A percentile compares a stretch with the other conserved stretches of the same genome.
phyloP scores from a whole-genome alignment of 208 protist species.

The Trypanosoma melophagium region DNA sequence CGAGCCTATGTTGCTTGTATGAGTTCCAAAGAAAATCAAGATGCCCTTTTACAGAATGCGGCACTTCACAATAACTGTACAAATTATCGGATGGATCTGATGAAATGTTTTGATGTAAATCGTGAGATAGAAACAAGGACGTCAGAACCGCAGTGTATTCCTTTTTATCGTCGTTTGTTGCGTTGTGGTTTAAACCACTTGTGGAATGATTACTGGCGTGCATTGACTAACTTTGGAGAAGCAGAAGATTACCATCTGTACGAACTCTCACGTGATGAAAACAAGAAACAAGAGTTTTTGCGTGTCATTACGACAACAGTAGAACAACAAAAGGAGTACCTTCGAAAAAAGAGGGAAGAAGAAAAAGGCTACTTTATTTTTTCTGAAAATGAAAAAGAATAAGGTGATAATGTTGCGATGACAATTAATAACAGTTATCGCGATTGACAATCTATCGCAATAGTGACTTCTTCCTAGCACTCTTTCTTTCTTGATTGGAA shows the following conservation, averaged over 20 bases:
- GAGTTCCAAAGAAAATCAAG: conserved; percentile 59
- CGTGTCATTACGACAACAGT: conserved; percentile 49
- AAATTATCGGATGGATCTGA: conserved; percentile 31
- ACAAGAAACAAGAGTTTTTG: conserved; percentile 75
- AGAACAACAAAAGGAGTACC: conserved; percentile 36
- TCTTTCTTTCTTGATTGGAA: not conserved
- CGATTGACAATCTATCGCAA: no score
- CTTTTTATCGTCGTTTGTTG: conserved; percentile 52
- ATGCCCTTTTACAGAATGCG: conserved; percentile 60
- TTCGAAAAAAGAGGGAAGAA: conserved; percentile 20
- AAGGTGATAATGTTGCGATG: not conserved
- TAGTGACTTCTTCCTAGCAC: conserved; percentile 14
- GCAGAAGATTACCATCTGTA: conserved; percentile 77
- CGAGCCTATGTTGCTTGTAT: conserved; percentile 68
- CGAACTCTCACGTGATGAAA: conserved; percentile 74
- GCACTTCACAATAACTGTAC: conserved; percentile 54
- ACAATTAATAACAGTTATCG: no score
- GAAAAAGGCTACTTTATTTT: conserved; percentile 29
- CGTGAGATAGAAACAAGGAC: conserved; percentile 50
- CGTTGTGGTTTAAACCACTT: conserved; percentile 85
- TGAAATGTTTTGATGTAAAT: conserved; percentile 59
- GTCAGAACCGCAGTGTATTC: conserved; percentile 57
- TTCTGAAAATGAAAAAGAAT: conserved; percentile 11
- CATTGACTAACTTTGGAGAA: conserved; percentile 69
- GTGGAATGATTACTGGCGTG: conserved; percentile 85